phyloP scores from a whole-genome alignment of 495 filamentous ascomycete species.

The Extremus antarcticus region DNA sequence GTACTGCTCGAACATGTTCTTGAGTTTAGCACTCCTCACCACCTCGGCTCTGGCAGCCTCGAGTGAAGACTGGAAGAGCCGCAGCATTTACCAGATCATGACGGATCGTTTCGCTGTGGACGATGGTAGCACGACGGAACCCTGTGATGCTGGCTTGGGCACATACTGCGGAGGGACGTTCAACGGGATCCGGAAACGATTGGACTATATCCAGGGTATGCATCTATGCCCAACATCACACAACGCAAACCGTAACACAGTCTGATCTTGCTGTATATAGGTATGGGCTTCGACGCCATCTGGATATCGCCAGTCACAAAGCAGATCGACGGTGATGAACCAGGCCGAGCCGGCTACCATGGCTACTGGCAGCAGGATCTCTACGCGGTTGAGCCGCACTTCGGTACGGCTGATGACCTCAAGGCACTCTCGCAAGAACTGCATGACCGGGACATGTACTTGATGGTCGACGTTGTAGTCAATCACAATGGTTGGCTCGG shows the following conservation, averaged over 20 bases:
- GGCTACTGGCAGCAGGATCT: conserved; percentile 23
- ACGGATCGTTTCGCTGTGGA: conserved; percentile 66
- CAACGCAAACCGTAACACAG: neutral
- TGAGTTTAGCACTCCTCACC: neutral
- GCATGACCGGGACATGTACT: conserved; percentile 39
- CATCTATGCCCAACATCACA: too few relatives aligned
- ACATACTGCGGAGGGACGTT: conserved; percentile 71
- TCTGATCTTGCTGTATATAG: neutral
- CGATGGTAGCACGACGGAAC: conserved; percentile 49
- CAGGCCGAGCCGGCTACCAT: conserved; percentile 13
- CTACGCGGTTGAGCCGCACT: conserved; percentile 15
- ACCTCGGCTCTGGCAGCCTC: conserved; percentile 13
- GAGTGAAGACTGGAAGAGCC: conserved; percentile 25
- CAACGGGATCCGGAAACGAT: conserved; percentile 56
- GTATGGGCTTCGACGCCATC: conserved; percentile 70
- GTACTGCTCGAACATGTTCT: neutral
- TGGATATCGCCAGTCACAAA: conserved; percentile 72
- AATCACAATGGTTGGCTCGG: conserved; percentile 35
- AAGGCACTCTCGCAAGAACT: conserved; percentile 12
- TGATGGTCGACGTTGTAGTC: conserved; percentile 23
- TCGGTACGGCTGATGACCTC: conserved; percentile 20
- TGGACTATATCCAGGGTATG: conserved; percentile 55
- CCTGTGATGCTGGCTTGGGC: conserved; percentile 37
- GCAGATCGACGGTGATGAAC: conserved; percentile 41
- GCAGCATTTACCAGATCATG: conserved; percentile 63